A percentile compares a stretch with the other conserved stretches of the same genome.
These are phyloP conservation scores for Phytophthora podocarpi DNA, from an alignment of 352 stramenopile species.

Conservation along the genomic window DNA sequence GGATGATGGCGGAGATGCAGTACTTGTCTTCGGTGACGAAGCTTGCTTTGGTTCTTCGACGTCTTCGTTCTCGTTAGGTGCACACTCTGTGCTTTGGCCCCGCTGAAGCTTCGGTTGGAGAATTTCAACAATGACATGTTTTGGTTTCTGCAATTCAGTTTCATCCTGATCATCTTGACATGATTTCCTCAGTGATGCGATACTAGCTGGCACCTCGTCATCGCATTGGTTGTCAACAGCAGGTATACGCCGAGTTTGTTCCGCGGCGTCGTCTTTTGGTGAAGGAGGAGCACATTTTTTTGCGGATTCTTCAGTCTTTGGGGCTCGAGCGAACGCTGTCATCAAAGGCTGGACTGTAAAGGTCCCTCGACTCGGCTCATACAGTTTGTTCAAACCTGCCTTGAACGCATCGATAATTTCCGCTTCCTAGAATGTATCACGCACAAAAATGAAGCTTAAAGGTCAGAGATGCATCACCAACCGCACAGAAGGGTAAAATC, in stretches of 20 bases:
- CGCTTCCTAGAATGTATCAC: conserved; percentile 42
- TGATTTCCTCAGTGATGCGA: neutral
- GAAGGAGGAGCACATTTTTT: conserved; percentile 3
- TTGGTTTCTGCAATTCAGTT: neutral
- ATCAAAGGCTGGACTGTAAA: conserved; percentile 70
- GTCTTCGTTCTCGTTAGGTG: conserved; percentile 2
- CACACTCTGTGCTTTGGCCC: neutral
- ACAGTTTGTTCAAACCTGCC: conserved; percentile 55
- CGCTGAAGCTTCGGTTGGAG: conserved; percentile 6
- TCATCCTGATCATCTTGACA: conserved; percentile 3
- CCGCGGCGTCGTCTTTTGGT: neutral
- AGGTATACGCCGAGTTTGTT: conserved; percentile 1
- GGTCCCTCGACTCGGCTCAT: conserved; percentile 63
- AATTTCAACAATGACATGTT: conserved; percentile 27
- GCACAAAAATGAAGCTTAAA: neutral
- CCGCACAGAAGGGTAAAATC: neutral
- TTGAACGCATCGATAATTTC: conserved; percentile 69
- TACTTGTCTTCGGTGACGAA: conserved; percentile 8
- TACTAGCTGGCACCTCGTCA: neutral
- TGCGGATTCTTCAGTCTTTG: conserved; percentile 17
- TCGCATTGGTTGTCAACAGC: conserved; percentile 2
- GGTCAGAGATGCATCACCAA: neutral
- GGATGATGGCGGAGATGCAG: conserved; percentile 8
- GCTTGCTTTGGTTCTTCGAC: neutral
- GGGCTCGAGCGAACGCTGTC: conserved; percentile 39